phyloP scores from a whole-genome alignment of 2,329 filamentous ascomycete genomes.

The Paecilomyces sp. region DNA sequence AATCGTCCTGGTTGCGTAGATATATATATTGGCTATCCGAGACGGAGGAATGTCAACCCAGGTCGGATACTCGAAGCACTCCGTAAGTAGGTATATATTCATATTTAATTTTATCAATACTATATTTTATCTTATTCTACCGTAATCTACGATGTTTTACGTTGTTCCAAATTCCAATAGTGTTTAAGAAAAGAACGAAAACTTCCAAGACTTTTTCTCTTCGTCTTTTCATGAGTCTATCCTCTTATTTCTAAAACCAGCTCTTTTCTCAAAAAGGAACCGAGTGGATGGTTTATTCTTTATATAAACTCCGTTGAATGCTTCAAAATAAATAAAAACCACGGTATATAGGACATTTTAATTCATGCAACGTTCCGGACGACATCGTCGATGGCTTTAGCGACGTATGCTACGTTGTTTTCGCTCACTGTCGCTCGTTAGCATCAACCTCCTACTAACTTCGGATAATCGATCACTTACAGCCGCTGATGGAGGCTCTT shows the following conservation, averaged over 20 bases:
- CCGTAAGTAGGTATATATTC: too few relatives aligned
- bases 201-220: too few relatives aligned
- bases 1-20: too few relatives aligned
- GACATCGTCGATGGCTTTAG: slow-evolving; percentile 29
- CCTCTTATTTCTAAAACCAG: neutral
- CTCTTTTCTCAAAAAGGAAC: neutral
- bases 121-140: too few relatives aligned
- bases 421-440: slow-evolving; percentile 25
- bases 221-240: neutral
- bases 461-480: slow-evolving; percentile 16
- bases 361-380: slow-evolving; percentile 25
- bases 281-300: neutral
- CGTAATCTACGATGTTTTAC: neutral
- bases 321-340: neutral
- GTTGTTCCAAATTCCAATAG: too few relatives aligned
- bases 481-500: slow-evolving; percentile 32
- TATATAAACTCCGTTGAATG: neutral
- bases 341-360: neutral
- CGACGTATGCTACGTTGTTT: slow-evolving; percentile 33
- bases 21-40: too few relatives aligned
- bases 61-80: too few relatives aligned
- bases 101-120: too few relatives aligned
- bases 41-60: too few relatives aligned
- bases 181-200: neutral
- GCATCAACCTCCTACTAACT: neutral